Conservation (phyloP, 371 early-diverging fungal genomes). For the Mucor racemosus region DNA sequence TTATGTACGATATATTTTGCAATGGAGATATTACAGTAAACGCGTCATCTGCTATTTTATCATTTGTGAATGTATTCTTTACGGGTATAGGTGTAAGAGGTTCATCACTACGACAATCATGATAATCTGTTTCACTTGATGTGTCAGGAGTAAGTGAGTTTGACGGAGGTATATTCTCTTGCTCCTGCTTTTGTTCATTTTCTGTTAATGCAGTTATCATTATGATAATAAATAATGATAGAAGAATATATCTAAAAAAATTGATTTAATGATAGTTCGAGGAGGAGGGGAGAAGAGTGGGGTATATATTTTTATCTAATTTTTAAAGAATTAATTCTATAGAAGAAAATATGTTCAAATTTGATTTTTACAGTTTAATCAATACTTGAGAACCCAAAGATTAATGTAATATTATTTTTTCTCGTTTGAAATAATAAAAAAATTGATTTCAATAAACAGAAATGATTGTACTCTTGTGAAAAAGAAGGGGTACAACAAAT, state of each 20-base stretch:
- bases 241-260: neutral
- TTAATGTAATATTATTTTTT: neutral
- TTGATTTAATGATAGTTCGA: neutral
- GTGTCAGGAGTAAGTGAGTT: neutral
- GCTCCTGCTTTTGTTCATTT: constrained; percentile 1
- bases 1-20: neutral
- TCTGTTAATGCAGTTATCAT: constrained; percentile 1
- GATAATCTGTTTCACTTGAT: neutral
- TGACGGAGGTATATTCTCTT: constrained; percentile 13
- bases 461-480: neutral
- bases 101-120: constrained; percentile 9
- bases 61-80: neutral
- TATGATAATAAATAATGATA: neutral
- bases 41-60: neutral
- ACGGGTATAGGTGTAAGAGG: constrained; percentile 8
- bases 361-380: neutral
- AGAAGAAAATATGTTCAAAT: neutral
- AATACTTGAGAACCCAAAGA: neutral
- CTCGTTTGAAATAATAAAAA: neutral
- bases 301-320: neutral
- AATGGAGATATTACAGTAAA: neutral
- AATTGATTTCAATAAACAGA: neutral
- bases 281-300: neutral
- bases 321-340: neutral
- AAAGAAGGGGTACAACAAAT: constrained; percentile 2